A percentile compares a stretch with the other conserved stretches of the same genome.
phyloP scores from a whole-genome alignment of 768 basidiomycete species.

The Neoboletus subvelutipes region DNA sequence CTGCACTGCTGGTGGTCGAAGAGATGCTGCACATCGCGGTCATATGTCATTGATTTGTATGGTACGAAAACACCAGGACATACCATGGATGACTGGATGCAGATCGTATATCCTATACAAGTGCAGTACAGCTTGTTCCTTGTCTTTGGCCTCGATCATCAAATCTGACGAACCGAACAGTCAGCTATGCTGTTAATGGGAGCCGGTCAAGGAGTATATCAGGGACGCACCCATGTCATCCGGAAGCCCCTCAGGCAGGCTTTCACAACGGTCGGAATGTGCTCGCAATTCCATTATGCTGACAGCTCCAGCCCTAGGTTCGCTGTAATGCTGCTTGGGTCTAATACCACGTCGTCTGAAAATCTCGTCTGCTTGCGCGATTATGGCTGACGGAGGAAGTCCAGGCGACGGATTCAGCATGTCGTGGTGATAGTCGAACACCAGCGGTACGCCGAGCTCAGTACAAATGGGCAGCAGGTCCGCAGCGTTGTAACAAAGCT shows the following conservation, averaged over 20 bases:
- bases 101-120: constrained; percentile 76
- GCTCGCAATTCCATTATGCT: constrained; percentile 84
- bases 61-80: constrained; percentile 10
- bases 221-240: constrained; percentile 58
- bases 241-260: constrained; percentile 60
- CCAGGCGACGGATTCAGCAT: constrained; percentile 57
- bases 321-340: constrained; percentile 91
- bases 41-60: not conserved
- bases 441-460: constrained; percentile 73
- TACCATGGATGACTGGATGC: constrained; percentile 60
- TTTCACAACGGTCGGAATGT: constrained; percentile 80
- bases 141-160: constrained; percentile 94
- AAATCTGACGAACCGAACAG: constrained; percentile 48
- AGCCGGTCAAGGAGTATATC: not conserved
- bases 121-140: constrained; percentile 91
- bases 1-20: constrained; percentile 43
- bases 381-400: constrained; percentile 61
- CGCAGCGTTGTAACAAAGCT: constrained; percentile 85
- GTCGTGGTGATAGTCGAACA: constrained; percentile 85
- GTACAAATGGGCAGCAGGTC: constrained; percentile 87
- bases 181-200: not conserved
- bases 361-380: constrained; percentile 70
- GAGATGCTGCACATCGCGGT: constrained; percentile 23
- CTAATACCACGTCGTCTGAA: constrained; percentile 76
- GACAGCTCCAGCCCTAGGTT: constrained; percentile 81